These are phyloP conservation scores for Arthroderma sp. DNA, from an alignment of 2,329 filamentous ascomycete genomes.

Conservation along the genomic window DNA sequence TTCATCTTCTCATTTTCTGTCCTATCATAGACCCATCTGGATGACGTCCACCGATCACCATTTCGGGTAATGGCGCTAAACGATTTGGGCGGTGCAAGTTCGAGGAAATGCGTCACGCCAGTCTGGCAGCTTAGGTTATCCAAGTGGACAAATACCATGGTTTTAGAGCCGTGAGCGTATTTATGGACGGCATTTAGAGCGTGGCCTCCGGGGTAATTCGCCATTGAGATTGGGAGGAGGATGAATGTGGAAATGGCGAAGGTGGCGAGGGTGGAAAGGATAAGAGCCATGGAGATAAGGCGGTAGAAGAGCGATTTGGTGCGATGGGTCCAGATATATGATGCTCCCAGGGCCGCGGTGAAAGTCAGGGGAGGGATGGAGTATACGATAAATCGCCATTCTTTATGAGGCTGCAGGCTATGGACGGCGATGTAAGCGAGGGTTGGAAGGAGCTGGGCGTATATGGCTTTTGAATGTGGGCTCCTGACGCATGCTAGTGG, in stretches of 20 bases:
- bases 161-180: conserved; percentile 17
- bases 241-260: conserved; percentile 51
- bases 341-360: conserved; percentile 59
- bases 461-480: conserved; percentile 35
- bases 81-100: conserved; percentile 20
- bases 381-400: conserved; percentile 91
- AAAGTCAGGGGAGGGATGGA: conserved; percentile 67
- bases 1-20: conserved; percentile 39
- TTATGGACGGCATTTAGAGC: conserved; percentile 44
- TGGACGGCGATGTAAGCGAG: conserved; percentile 65
- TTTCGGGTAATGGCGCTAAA: conserved; percentile 9
- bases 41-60: conserved; percentile 5
- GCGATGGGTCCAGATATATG: conserved; percentile 54
- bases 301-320: conserved; percentile 46
- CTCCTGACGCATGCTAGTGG: conserved; percentile 41
- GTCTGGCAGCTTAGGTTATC: conserved; percentile 52
- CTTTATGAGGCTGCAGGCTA: conserved; percentile 86
- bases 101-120: conserved; percentile 47
- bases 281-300: conserved; percentile 41
- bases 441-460: conserved; percentile 50
- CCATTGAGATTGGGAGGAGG: conserved; percentile 66
- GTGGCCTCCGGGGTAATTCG: conserved; percentile 87
- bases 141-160: conserved; percentile 35
- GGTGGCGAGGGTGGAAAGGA: conserved; percentile 46
- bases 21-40: conserved; percentile 46